Evolutionary conservation across 129 eudicot genomes (phyloP).

Genomic region (Chrysanthemum seticuspe): DNA sequence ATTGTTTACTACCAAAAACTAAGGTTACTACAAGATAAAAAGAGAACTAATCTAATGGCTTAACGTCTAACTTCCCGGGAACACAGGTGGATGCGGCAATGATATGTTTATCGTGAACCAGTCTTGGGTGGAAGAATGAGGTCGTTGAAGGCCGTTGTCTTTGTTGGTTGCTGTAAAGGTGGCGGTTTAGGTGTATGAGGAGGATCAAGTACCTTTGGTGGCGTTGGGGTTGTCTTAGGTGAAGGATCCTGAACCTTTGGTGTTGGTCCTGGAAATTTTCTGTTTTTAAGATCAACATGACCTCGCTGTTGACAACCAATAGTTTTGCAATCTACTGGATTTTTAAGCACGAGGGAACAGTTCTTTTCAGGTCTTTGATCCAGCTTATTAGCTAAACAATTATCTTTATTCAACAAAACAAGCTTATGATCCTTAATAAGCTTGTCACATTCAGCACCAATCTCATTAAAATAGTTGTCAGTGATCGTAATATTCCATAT

Average conservation of each 20-base stretch:
- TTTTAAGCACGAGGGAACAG: constrained; percentile 31
- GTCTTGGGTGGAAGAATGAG: constrained; percentile 42
- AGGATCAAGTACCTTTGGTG: constrained; percentile 1
- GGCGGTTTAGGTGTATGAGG: constrained; percentile 17
- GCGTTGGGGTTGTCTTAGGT: constrained; percentile 2
- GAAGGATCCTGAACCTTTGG: constrained; percentile 10
- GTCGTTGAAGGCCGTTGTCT: background rate
- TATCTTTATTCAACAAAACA: constrained; percentile 24
- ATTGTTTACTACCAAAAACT: constrained; percentile 23
- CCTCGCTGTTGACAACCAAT: constrained; percentile 29
- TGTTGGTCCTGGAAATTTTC: constrained; percentile 14
- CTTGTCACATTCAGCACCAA: constrained; percentile 35
- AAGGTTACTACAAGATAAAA: constrained; percentile 18
- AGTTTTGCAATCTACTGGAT: constrained; percentile 46
- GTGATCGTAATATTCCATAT: constrained; percentile 41
- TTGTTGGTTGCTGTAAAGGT: background rate
- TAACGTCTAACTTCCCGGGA: constrained; percentile 50
- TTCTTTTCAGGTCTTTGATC: constrained; percentile 40
- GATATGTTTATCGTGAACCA: constrained; percentile 45
- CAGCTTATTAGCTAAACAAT: constrained; percentile 42
- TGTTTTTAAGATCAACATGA: constrained; percentile 4
- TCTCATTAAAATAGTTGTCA: constrained; percentile 46
- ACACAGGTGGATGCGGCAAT: constrained; percentile 63
- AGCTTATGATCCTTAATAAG: constrained; percentile 4
- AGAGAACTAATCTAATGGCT: constrained; percentile 5